Percentiles rank a stretch among this genome's conserved stretches.
Evolutionary conservation across 2,329 filamentous ascomycete species (phyloP).

Genomic region (Paracoccidioides brasiliensis): DNA sequence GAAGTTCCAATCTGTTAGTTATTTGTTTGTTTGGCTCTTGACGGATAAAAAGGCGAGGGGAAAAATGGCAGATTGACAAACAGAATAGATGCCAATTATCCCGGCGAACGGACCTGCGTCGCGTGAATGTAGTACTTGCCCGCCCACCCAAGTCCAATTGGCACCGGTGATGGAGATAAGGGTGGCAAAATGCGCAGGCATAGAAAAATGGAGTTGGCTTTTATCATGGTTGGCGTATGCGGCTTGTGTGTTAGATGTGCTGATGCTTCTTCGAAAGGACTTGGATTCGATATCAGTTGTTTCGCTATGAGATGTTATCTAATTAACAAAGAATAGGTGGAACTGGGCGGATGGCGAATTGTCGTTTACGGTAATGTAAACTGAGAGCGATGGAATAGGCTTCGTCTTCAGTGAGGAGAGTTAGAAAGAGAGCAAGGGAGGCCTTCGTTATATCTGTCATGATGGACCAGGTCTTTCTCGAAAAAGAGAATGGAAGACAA

Average conservation of each 20-base stretch:
- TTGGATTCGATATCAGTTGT: too few relatives aligned
- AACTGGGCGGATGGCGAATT: too few relatives aligned
- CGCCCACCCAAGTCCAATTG: conserved; percentile 4
- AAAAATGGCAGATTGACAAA: background rate
- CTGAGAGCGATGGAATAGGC: too few relatives aligned
- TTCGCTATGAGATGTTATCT: too few relatives aligned
- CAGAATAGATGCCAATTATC: background rate
- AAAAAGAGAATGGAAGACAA: too few relatives aligned
- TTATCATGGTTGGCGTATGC: background rate
- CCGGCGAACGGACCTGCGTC: background rate
- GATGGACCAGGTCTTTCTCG: too few relatives aligned
- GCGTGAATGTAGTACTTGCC: background rate
- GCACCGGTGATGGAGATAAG: conserved; percentile 1
- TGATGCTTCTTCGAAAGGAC: too few relatives aligned
- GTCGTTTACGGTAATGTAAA: too few relatives aligned
- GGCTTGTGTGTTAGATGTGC: background rate
- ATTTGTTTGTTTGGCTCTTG: background rate
- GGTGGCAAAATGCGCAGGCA: background rate
- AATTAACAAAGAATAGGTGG: too few relatives aligned
- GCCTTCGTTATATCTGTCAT: too few relatives aligned
- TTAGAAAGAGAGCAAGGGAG: too few relatives aligned
- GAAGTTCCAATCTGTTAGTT: background rate
- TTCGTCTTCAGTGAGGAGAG: too few relatives aligned
- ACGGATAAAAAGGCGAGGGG: background rate
- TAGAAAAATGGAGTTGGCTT: background rate